Base-by-base conservation (phyloP, 345 rosid genomes). In the Eucalyptus microcorys region DNA sequence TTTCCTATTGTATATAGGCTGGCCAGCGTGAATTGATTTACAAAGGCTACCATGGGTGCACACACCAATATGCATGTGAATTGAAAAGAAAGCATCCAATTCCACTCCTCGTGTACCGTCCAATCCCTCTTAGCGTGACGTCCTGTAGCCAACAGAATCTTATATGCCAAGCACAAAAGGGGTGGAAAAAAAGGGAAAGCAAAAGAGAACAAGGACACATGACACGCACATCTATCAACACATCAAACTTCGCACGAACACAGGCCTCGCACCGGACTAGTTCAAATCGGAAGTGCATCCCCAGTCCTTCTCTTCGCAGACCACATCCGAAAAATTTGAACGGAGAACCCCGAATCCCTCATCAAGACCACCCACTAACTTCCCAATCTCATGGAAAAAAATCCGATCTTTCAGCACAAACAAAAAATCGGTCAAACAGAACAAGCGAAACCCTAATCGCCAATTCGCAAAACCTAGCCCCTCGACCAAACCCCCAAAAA, bases 21-120 rank as follows among this genome's bases (percentile, higher is more conserved):
- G 0, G 45, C 42, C 83, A 0, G 8, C 2, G 7, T 21, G 16
- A 64, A 0, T n/a, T n/a, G 16, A 64, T n/a, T 30, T 64, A 37
- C 83, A 76, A 13, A 76, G 27, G 83, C 83, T 76, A 76, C 83
- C 27, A 21, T 34, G 27, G 27, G 1, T 40, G 83, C 83, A 40
- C 27, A 76, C 13, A 71, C 0, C 81, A 3, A 34, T 3, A 34
- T 71, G 81, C 45, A 5, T 71, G 22, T 19, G 45, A 71, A 71
- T 71, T 71, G 45, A 76, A 76, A 21, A 19, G 27, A 76, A 40
- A 37, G 27, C 7, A 21, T 37, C 27, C 83, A 76, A 37, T 37
- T 21, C 47, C 9, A 76, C 47, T 40, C 83, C 83, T 21, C 12
- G 3, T 76, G 3, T 21, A 76, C 47, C 47, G 45, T 10, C 42